Evolutionary conservation across 2,329 filamentous ascomycete species (phyloP).

Genomic region (Penicillium sumatraense): DNA sequence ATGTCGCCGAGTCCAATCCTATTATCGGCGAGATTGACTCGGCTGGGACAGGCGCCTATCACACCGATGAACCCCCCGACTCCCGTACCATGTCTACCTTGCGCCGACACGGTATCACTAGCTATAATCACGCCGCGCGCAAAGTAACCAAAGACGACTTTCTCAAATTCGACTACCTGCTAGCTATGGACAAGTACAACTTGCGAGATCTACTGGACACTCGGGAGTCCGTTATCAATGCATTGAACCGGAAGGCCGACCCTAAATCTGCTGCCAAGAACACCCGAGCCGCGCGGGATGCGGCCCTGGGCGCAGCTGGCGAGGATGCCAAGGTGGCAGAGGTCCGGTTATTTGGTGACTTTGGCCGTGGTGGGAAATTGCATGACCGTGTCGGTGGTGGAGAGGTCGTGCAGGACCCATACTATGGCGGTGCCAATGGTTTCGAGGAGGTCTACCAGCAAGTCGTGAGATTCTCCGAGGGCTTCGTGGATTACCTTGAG

Average conservation of each 20-base stretch:
- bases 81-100: slow-evolving; percentile 82
- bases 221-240: slow-evolving; percentile 54
- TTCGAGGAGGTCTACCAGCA: slow-evolving; percentile 90
- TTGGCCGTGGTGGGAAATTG: slow-evolving; percentile 61
- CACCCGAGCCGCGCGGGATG: slow-evolving; percentile 43
- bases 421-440: slow-evolving; percentile 83
- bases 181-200: slow-evolving; percentile 92
- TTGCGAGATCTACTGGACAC: slow-evolving; percentile 69
- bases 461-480: slow-evolving; percentile 74
- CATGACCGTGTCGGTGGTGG: slow-evolving; percentile 47
- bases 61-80: slow-evolving; percentile 77
- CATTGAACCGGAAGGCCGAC: slow-evolving; percentile 50
- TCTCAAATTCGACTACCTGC: slow-evolving; percentile 84
- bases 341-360: slow-evolving; percentile 85
- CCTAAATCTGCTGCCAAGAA: slow-evolving; percentile 29
- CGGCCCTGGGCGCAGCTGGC: slow-evolving; percentile 37
- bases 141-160: slow-evolving; percentile 77
- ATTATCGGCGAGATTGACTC: slow-evolving; percentile 76
- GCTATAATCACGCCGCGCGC: slow-evolving; percentile 77
- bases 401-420: slow-evolving; percentile 84
- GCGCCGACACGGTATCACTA: slow-evolving; percentile 71
- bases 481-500: slow-evolving; percentile 68
- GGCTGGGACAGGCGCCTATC: slow-evolving; percentile 89
- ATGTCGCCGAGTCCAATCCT: slow-evolving; percentile 64
- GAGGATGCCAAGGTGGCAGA: slow-evolving; percentile 48